Conservation (phyloP, 257 asterid species). For the Solanum paucissectum region DNA sequence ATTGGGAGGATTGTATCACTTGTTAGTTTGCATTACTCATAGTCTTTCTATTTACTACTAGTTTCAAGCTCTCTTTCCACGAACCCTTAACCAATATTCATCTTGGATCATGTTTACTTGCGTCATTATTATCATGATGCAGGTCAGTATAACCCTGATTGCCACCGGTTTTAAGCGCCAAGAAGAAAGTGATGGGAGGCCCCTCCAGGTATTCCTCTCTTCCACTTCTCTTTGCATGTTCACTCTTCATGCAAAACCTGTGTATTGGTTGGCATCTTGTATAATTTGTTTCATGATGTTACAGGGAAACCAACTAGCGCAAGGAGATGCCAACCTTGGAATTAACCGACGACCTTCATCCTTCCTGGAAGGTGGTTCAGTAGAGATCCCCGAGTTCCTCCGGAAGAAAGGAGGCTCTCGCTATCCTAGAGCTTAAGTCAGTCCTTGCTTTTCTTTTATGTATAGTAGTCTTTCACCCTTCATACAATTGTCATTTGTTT, state of each 20-base stretch:
- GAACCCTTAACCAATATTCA: neutral
- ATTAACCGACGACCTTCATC: constrained; percentile 57
- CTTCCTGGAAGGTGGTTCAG: constrained; percentile 58
- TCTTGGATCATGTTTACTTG: neutral
- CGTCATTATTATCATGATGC: neutral
- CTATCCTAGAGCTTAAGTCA: constrained; percentile 63
- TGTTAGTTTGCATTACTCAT: neutral
- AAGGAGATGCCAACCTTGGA: constrained; percentile 50
- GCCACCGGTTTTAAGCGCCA: constrained; percentile 97
- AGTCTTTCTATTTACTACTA: neutral
- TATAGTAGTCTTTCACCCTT: neutral
- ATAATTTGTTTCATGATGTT: neutral
- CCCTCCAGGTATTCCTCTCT: constrained; percentile 46
- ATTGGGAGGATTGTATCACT: neutral
- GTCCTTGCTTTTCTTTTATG: neutral
- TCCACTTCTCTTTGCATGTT: neutral
- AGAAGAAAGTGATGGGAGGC: constrained; percentile 61
- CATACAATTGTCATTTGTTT: neutral
- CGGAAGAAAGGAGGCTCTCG: constrained; percentile 86
- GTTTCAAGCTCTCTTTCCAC: neutral
- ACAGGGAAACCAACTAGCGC: constrained; percentile 58
- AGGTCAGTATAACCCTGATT: constrained; percentile 86
- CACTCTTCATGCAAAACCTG: neutral
- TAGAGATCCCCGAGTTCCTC: constrained; percentile 87
- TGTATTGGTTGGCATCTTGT: neutral